These are phyloP conservation scores for Medicago arabica DNA, from an alignment of 306 rosid genomes.

Conservation along the genomic window DNA sequence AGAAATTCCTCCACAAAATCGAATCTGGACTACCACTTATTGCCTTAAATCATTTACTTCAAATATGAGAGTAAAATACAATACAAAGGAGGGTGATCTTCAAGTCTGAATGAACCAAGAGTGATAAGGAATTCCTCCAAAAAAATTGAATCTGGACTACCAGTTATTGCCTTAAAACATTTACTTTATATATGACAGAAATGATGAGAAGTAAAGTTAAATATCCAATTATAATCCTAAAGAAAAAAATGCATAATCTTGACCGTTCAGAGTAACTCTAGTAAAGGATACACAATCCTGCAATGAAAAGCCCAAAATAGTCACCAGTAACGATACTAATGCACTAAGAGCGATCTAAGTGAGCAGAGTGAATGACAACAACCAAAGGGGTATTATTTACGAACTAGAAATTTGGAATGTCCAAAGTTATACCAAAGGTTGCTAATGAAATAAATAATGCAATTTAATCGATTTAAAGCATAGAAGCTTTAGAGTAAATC, in stretches of 20 bases:
- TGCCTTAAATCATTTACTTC: neutral
- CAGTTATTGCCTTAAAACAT: slow-evolving; percentile 11
- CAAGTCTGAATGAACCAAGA: slow-evolving; percentile 15
- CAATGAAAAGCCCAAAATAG: slow-evolving; percentile 11
- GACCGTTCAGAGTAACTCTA: neutral
- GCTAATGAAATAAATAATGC: slow-evolving; percentile 4
- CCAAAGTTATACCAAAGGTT: neutral
- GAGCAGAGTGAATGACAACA: neutral
- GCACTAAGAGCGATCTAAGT: neutral
- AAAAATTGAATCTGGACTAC: slow-evolving; percentile 18
- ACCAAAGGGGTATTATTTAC: neutral
- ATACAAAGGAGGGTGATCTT: slow-evolving; percentile 12
- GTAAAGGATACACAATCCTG: neutral
- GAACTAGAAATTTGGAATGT: slow-evolving; percentile 10
- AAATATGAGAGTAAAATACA: slow-evolving; percentile 3
- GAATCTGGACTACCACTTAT: slow-evolving; percentile 13
- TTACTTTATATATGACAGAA: neutral
- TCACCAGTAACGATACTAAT: neutral
- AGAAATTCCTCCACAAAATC: slow-evolving; percentile 11
- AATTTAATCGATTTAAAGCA: slow-evolving; percentile 12
- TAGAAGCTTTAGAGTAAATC: neutral
- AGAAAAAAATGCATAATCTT: neutral
- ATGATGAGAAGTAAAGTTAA: slow-evolving; percentile 7
- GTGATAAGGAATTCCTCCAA: slow-evolving; percentile 13
- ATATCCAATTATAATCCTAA: neutral